Conservation (phyloP, 2,329 filamentous ascomycete genomes). For the Byssoonygena ceratinophila region DNA sequence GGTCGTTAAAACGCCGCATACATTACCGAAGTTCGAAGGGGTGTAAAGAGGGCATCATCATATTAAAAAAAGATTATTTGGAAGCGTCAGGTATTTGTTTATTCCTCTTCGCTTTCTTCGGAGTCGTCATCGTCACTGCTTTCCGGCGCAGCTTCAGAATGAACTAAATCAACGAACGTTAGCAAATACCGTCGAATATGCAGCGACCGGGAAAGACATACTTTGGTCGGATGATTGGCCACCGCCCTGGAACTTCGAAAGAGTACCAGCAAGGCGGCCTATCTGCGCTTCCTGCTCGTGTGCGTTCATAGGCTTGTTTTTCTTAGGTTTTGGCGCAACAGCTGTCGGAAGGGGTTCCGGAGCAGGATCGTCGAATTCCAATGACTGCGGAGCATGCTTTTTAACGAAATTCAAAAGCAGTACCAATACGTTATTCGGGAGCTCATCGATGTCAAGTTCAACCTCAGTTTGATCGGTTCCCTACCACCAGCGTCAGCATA, state of each 20-base stretch:
- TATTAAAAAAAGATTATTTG: not conserved
- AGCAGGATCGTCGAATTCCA: conserved; percentile 34
- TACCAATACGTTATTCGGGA: conserved; percentile 38
- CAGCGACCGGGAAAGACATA: conserved; percentile 9
- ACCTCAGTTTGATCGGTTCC: conserved; percentile 39
- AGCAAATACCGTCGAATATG: conserved; percentile 7
- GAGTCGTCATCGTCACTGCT: conserved; percentile 41
- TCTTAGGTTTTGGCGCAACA: conserved; percentile 37
- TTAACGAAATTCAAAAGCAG: conserved; percentile 40
- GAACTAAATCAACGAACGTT: conserved; percentile 19
- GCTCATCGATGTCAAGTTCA: conserved; percentile 41
- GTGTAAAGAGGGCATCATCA: not conserved
- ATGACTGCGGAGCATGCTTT: conserved; percentile 36
- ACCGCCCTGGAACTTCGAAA: conserved; percentile 38
- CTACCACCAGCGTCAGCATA: conserved; percentile 19
- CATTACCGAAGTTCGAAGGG: not conserved
- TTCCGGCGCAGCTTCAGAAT: conserved; percentile 35
- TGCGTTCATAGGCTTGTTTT: conserved; percentile 45
- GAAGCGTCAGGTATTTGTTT: conserved; percentile 16
- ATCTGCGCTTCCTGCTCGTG: conserved; percentile 43
- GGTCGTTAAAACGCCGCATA: not conserved
- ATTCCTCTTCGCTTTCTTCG: conserved; percentile 43
- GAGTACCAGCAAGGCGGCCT: conserved; percentile 38
- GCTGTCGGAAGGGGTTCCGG: conserved; percentile 26
- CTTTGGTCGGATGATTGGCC: conserved; percentile 34